phyloP scores from a whole-genome alignment of 192 early-diverging fungal genomes.

The Backusella macrospora region DNA sequence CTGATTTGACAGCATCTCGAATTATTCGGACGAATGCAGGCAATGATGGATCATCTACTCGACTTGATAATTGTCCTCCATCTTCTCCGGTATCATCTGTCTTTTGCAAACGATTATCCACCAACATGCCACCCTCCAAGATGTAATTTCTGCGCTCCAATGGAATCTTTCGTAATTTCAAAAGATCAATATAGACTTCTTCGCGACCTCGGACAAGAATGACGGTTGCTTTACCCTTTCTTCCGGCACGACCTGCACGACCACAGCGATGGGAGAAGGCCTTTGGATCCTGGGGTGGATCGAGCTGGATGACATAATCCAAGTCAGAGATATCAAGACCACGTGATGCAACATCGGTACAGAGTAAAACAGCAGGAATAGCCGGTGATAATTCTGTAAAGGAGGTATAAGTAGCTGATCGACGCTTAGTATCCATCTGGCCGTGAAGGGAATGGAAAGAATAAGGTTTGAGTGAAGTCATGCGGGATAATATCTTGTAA shows the following conservation, averaged over 20 bases:
- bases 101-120: conserved; percentile 37
- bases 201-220: conserved; percentile 82
- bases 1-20: conserved; percentile 58
- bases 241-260: conserved; percentile 87
- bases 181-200: conserved; percentile 86
- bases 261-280: conserved; percentile 95
- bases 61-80: conserved; percentile 18
- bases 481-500: conserved; percentile 59
- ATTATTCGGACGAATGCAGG: conserved; percentile 57
- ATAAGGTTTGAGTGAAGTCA: conserved; percentile 54
- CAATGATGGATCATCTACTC: conserved; percentile 49
- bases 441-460: conserved; percentile 85
- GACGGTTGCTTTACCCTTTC: conserved; percentile 83
- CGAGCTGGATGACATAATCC: conserved; percentile 92
- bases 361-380: conserved; percentile 78
- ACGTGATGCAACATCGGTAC: conserved; percentile 95
- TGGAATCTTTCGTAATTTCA: conserved; percentile 89
- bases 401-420: conserved; percentile 77
- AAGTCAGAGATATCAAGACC: conserved; percentile 97
- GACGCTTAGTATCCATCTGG: conserved; percentile 88
- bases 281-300: conserved; percentile 96
- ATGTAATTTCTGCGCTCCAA: conserved; percentile 55
- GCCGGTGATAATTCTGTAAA: conserved; percentile 69
- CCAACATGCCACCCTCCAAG: conserved; percentile 42
- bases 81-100: conserved; percentile 43